Conservation (phyloP, 169 alveolate species). For the Plasmodium ovale region DNA sequence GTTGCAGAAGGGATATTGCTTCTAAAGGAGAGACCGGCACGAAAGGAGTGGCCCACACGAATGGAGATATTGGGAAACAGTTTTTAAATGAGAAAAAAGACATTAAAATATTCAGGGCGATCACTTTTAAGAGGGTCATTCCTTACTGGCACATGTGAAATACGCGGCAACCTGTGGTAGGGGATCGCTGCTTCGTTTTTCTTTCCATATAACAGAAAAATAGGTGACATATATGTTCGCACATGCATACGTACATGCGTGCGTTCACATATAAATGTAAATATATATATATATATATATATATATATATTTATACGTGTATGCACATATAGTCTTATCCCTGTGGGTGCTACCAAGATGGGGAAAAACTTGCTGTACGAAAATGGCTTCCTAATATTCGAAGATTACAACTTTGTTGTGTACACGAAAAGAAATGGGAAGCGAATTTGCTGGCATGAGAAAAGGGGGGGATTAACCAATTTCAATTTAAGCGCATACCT, state of each 20-base stretch:
- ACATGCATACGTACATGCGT: not conserved
- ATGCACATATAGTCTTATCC: too few relatives aligned
- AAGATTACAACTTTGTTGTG: slow-evolving; percentile 50
- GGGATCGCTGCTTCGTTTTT: not conserved
- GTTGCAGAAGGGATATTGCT: too few relatives aligned
- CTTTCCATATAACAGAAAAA: not conserved
- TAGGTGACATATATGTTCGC: too few relatives aligned
- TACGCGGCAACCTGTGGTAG: too few relatives aligned
- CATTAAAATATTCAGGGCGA: too few relatives aligned
- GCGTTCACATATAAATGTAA: not conserved
- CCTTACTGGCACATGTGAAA: too few relatives aligned
- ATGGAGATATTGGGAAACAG: too few relatives aligned
- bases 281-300: not conserved
- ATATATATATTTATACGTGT: not conserved
- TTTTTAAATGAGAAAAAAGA: too few relatives aligned
- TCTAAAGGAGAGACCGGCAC: too few relatives aligned
- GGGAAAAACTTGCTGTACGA: slow-evolving; percentile 7
- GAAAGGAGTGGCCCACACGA: too few relatives aligned
- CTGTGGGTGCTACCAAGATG: slow-evolving; percentile 20
- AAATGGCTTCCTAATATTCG: slow-evolving; percentile 55
- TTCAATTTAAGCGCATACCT: slow-evolving; percentile 14
- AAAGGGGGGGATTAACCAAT: slow-evolving; percentile 13
- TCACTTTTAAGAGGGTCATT: too few relatives aligned
- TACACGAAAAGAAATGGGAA: slow-evolving; percentile 32
- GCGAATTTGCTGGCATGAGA: slow-evolving; percentile 10